Conservation (phyloP, 306 rosid genomes). For the Vigna trinervia region DNA sequence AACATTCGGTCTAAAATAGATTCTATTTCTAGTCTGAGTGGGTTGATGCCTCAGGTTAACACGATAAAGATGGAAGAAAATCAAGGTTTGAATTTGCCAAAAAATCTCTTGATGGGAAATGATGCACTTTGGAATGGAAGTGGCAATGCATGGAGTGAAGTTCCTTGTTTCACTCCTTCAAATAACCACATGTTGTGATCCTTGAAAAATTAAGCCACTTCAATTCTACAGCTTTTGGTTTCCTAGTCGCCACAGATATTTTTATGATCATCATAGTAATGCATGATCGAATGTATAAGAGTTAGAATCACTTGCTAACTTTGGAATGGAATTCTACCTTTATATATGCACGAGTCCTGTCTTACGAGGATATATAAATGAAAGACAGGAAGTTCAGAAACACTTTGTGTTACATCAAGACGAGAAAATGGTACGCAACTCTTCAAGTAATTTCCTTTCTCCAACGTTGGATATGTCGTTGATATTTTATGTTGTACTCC, state of each 20-base stretch:
- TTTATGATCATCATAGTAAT: slow-evolving; percentile 37
- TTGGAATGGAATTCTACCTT: slow-evolving; percentile 38
- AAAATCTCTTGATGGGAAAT: slow-evolving; percentile 60
- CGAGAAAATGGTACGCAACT: slow-evolving; percentile 49
- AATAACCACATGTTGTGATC: slow-evolving; percentile 60
- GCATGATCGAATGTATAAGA: slow-evolving; percentile 25
- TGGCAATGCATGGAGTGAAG: slow-evolving; percentile 67
- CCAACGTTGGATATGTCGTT: slow-evolving; percentile 1
- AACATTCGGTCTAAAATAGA: slow-evolving; percentile 54
- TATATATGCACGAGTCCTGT: slow-evolving; percentile 6
- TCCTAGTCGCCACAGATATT: slow-evolving; percentile 18
- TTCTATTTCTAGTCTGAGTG: slow-evolving; percentile 47
- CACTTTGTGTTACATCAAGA: slow-evolving; percentile 29
- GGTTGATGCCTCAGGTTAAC: slow-evolving; percentile 45
- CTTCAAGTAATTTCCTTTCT: slow-evolving; percentile 44
- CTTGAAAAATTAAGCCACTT: neutral
- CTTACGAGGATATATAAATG: slow-evolving; percentile 40
- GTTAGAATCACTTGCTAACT: slow-evolving; percentile 38
- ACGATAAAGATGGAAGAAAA: slow-evolving; percentile 65
- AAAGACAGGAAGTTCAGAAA: slow-evolving; percentile 7
- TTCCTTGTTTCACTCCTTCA: slow-evolving; percentile 68
- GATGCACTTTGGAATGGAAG: slow-evolving; percentile 52
- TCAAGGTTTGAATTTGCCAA: slow-evolving; percentile 64
- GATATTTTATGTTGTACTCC: slow-evolving; percentile 24
- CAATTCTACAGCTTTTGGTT: slow-evolving; percentile 8